These are phyloP conservation scores for Pythium guiyangense DNA, from an alignment of 352 stramenopile species.

Conservation along the genomic window DNA sequence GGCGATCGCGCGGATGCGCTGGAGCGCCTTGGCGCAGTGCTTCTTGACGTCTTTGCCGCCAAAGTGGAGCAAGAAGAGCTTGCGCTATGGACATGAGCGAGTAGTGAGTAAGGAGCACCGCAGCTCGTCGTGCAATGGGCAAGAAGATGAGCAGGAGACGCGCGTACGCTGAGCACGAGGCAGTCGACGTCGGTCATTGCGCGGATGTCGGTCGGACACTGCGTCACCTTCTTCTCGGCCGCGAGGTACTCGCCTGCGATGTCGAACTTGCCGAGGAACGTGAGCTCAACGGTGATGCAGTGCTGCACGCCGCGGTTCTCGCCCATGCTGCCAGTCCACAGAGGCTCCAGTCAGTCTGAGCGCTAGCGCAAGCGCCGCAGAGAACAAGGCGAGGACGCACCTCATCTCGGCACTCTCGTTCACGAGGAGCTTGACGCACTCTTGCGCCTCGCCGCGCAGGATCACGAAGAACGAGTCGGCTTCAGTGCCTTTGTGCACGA, in stretches of 20 bases:
- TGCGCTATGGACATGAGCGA: conserved; percentile 28
- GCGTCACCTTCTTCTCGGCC: conserved; percentile 60
- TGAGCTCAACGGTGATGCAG: conserved; percentile 70
- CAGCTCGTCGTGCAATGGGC: background rate
- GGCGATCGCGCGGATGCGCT: conserved; percentile 42
- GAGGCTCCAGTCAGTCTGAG: background rate
- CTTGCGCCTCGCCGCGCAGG: conserved; percentile 63
- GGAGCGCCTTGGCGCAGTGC: conserved; percentile 40
- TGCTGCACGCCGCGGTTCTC: conserved; percentile 58
- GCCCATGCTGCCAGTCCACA: conserved; percentile 27
- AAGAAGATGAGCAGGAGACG: background rate
- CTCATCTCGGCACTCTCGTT: conserved; percentile 57
- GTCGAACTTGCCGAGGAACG: conserved; percentile 77
- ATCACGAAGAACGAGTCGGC: conserved; percentile 79
- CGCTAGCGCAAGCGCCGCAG: background rate
- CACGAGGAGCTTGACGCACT: conserved; percentile 60
- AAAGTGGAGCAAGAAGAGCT: conserved; percentile 75
- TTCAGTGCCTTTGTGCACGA: conserved; percentile 66
- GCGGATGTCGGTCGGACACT: conserved; percentile 69
- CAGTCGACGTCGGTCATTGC: conserved; percentile 65
- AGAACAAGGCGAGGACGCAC: conserved; percentile 9
- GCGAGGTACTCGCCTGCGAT: conserved; percentile 76
- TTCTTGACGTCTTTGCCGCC: conserved; percentile 58
- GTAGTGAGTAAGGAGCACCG: background rate
- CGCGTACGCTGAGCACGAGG: conserved; percentile 64